Evolutionary conservation across 805 yeast genomes (phyloP), one percentile per base, ranked within the genome.

Genomic region (Clavispora phyllophila): DNA sequence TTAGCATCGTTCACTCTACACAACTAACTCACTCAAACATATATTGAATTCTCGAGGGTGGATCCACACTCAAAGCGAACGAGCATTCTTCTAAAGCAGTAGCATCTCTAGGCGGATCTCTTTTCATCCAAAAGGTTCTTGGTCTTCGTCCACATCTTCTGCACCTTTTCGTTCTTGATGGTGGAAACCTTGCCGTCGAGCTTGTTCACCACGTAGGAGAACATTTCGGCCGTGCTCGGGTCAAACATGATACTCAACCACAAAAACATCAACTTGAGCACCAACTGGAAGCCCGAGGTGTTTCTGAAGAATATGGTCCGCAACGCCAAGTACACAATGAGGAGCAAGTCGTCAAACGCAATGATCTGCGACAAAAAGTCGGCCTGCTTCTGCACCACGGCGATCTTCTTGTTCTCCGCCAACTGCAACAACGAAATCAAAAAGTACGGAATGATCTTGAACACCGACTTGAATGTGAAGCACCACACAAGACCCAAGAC

Each of bases 171-270:
- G 54, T 78, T 77, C 60, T 76, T 72, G 42, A 69, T 56, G 18
- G 61, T 63, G 3, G 68, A 43, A 34, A 76, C 56, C 36, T 60
- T 55, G 13, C 68, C 65, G 53, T 78, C 82, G 29, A 76, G 51
- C 47, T 67, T 68, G 17, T 61, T 62, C 28, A 77, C 50, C 37
- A 75, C 42, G 13, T 72, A 60, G 36, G 56, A 62, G 44, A 78
- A 60, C 50, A 76, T 65, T 43, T 59, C 64, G 40, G 72, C 65
- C 4, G 79, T 73, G 46, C 70, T 70, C 45, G 66, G 67, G 58
- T 69, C 72, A 56, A 72, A 82, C 48, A 84, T 75, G 41, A 85
- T 60, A 63, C 88, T 75, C 50, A 85, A 64, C 89, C 91, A 84
- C 65, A 79, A 81, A 57, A 85, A 79, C 44, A 73, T 59, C 41